Evolutionary conservation across 345 rosid species (phyloP).

Genomic region (Aegle marmelos): DNA sequence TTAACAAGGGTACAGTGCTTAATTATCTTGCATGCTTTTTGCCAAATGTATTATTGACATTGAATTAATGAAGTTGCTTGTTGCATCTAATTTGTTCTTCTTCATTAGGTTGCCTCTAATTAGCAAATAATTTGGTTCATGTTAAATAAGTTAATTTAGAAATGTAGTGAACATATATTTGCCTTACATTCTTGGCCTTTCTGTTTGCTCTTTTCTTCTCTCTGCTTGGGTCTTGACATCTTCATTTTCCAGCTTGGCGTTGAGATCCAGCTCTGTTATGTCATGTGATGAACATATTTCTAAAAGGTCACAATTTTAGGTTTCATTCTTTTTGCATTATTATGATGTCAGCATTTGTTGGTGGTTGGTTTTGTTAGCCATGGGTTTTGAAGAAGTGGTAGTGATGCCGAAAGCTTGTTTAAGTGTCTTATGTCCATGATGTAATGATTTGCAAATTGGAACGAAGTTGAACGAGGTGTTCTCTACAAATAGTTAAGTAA

Average conservation of each 20-base stretch:
- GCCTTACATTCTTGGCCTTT: background rate
- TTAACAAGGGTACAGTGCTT: conserved; percentile 67
- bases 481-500: background rate
- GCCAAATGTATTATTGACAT: background rate
- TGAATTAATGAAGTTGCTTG: background rate
- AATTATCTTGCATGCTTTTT: conserved; percentile 3
- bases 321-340: background rate
- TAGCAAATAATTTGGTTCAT: background rate
- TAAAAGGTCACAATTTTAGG: background rate
- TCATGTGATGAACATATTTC: background rate
- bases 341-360: background rate
- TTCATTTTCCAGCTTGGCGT: background rate
- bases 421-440: background rate
- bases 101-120: background rate
- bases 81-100: background rate
- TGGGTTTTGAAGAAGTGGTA: background rate
- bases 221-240: background rate
- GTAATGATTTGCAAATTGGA: conserved; percentile 4
- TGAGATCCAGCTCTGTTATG: background rate
- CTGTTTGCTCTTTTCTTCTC: background rate
- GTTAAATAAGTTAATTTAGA: background rate
- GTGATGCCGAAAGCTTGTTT: background rate
- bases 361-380: background rate
- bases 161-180: background rate
- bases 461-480: background rate